Percentiles rank a stretch among this genome's conserved stretches.
Conservation (phyloP, 192 early-diverging fungal species). For the Allomyces arbusculus region DNA sequence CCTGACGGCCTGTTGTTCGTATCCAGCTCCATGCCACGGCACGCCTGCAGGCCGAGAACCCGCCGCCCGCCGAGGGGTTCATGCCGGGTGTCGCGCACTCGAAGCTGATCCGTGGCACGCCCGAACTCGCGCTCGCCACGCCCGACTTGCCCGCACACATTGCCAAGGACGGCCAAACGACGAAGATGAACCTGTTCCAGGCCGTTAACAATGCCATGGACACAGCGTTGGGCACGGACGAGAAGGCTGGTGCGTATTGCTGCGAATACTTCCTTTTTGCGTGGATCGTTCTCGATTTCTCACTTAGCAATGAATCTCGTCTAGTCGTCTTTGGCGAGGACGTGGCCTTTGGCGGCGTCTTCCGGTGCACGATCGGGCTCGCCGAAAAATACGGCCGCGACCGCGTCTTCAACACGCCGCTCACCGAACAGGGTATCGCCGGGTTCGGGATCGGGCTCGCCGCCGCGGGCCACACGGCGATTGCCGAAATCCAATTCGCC, state of each 20-base stretch:
- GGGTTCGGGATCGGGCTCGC: constrained; percentile 93
- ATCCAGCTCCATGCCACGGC: too few species aligned
- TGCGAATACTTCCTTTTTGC: too few species aligned
- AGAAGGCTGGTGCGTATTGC: constrained; percentile 38
- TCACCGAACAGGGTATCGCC: constrained; percentile 87
- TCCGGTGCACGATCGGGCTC: constrained; percentile 79
- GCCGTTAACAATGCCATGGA: constrained; percentile 88
- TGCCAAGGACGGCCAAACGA: constrained; percentile 44
- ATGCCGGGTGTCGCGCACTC: constrained; percentile 62
- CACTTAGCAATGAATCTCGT: background rate
- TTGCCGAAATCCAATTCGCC: constrained; percentile 97
- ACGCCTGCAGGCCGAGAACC: constrained; percentile 1
- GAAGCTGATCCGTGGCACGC: constrained; percentile 53
- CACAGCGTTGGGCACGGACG: constrained; percentile 64
- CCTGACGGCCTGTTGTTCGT: too few species aligned
- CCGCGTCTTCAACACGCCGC: constrained; percentile 90
- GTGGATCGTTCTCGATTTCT: background rate
- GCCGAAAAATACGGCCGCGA: constrained; percentile 74
- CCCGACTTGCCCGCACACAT: constrained; percentile 42
- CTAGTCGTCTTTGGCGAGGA: constrained; percentile 90
- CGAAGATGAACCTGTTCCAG: constrained; percentile 87
- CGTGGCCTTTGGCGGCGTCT: constrained; percentile 93
- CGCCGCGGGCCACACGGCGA: constrained; percentile 78
- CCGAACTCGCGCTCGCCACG: constrained; percentile 42
- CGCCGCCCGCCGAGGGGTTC: constrained; percentile 60